Evolutionary conservation across 805 yeast genomes (phyloP), one percentile per base, ranked within the genome.

Genomic region (Metschnikowia lochheadii): DNA sequence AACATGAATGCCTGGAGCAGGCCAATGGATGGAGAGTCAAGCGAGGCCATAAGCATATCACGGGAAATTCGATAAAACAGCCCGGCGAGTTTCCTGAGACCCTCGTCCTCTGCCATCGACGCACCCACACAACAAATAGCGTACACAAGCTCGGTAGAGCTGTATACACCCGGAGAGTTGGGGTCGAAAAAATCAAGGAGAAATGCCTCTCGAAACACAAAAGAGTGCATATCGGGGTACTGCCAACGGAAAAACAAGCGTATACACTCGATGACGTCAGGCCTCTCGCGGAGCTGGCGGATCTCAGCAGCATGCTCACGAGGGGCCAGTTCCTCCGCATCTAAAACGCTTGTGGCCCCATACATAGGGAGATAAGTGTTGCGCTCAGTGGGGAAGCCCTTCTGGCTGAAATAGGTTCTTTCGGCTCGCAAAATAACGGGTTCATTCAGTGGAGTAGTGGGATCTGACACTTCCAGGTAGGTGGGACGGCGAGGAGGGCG

Each of bases 141-240:
- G 29, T 49, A 50, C 21, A 54, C 57, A 31, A 54, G 39, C 34
- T 54, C 54, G 4, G 49, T 40, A 11, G 56, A 50, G 41, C 51
- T 44, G 44, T 54, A 53, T 17, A 50, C 45, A 14, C 48, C 50
- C 20, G 37, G 29, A 6, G 53, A 47, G 17, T 53, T 46, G 14
- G 56, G 51, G 35, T 54, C 49, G 32, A 45, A 50, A 35, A 54
- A 54, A 34, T 54, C 57, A 3, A 52, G 50, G 20, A 54, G 48
- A 35, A 54, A 54, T 17, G 57, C 57, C 21, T 54, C 57, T 13
- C 57, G 48, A 41, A 52, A 54, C 13, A 54, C 49, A 34, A 54
- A 54, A n/a, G 56, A 50, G 36, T 52, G 56, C 50, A 53, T 46
- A 40, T 53, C 57, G 1, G 57, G 57, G 40, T 54, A 54, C 49